A percentile compares a stretch with the other conserved stretches of the same genome.
Evolutionary conservation across 2,329 filamentous ascomycete species (phyloP).

Genomic region (Emmonsia crescens): DNA sequence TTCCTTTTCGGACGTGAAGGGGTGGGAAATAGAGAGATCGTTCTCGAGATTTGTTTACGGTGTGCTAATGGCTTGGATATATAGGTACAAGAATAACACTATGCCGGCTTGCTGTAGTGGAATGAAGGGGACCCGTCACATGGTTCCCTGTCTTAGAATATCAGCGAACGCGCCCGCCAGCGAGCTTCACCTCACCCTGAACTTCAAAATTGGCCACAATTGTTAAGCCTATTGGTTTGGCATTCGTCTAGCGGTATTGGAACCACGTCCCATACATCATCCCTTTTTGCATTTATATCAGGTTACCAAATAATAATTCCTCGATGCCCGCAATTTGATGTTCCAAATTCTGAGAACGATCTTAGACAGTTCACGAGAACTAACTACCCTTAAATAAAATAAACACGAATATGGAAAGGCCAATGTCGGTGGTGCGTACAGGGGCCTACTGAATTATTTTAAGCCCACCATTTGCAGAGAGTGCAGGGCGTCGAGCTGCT

Average conservation of each 20-base stretch:
- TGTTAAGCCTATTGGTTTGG: not conserved
- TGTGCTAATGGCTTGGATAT: not conserved
- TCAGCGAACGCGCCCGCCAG: not conserved
- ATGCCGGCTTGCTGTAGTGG: not conserved
- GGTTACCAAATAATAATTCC: too few species aligned
- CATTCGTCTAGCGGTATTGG: not conserved
- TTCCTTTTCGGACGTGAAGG: not conserved
- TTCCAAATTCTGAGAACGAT: not conserved
- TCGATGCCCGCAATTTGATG: not conserved
- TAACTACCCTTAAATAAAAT: not conserved
- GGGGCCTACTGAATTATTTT: not conserved
- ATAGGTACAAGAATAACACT: constrained; percentile 12
- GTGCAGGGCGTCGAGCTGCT: not conserved
- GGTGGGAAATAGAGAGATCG: too few species aligned
- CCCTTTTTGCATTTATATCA: not conserved
- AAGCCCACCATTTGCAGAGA: not conserved
- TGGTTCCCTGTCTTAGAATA: not conserved
- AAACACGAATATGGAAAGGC: not conserved
- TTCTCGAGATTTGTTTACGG: not conserved
- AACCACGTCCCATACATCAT: not conserved
- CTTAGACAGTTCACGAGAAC: not conserved
- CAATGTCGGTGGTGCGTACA: not conserved
- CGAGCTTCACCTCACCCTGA: not conserved
- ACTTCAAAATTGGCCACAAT: not conserved
- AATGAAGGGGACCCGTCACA: not conserved